Evolutionary conservation across 805 yeast species (phyloP).

Genomic region (Lipomyces yamadae): DNA sequence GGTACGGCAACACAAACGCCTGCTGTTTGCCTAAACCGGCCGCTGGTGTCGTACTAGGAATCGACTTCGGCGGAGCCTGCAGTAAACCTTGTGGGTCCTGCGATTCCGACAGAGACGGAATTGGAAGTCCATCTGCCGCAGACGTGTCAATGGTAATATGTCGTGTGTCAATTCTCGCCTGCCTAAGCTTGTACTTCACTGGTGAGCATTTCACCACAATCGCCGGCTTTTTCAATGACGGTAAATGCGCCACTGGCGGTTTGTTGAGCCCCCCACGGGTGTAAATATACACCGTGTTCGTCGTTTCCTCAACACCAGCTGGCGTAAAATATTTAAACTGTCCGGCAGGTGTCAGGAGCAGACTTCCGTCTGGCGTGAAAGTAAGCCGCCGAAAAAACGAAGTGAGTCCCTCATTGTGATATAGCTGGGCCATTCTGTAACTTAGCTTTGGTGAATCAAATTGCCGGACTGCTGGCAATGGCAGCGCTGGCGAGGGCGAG

Average conservation of each 20-base stretch:
- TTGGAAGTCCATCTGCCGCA: constrained; percentile 23
- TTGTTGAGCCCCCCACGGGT: constrained; percentile 68
- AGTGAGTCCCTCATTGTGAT: constrained; percentile 85
- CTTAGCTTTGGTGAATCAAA: constrained; percentile 47
- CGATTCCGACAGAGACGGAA: constrained; percentile 20
- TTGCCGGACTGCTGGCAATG: constrained; percentile 55
- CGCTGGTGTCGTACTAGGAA: constrained; percentile 12
- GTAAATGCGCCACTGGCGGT: constrained; percentile 77
- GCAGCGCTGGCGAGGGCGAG: constrained; percentile 47
- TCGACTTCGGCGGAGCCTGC: constrained; percentile 12
- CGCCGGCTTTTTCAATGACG: constrained; percentile 82
- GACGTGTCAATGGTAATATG: constrained; percentile 32
- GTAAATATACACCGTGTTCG: constrained; percentile 79
- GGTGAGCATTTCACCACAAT: constrained; percentile 83
- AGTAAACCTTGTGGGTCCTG: background rate
- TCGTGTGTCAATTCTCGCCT: constrained; percentile 16
- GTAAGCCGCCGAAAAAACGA: constrained; percentile 86
- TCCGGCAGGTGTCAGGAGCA: constrained; percentile 81
- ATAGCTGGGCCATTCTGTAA: constrained; percentile 50
- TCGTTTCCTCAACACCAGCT: constrained; percentile 49
- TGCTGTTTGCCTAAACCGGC: constrained; percentile 33
- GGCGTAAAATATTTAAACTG: constrained; percentile 50
- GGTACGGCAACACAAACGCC: constrained; percentile 67
- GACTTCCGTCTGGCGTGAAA: constrained; percentile 88
- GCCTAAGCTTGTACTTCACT: constrained; percentile 53